Base-by-base conservation (phyloP, 129 eudicot species). In the Ambrosia trifida region DNA sequence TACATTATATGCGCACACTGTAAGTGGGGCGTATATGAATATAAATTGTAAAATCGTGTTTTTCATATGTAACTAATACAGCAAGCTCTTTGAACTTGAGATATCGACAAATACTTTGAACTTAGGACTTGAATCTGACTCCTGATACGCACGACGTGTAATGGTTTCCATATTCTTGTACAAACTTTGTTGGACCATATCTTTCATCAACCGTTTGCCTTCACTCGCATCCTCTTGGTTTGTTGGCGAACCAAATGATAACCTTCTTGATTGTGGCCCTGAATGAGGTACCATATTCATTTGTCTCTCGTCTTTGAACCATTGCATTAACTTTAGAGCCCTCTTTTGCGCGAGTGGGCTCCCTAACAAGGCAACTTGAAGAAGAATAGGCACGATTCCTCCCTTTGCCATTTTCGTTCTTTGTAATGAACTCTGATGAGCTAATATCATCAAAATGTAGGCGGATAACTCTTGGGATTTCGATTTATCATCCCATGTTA, bases 21-120 rank as follows among this genome's bases (percentile, higher is more conserved):
- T n/a, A n/a, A n/a, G n/a, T n/a, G n/a, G n/a, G n/a, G n/a, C n/a
- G n/a, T n/a, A n/a, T 36, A 54, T 63, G 28, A 24, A 24, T 24
- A 3, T 49, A 49, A 11, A 41, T 49, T 30, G 59, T 63, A 40
- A 51, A 62, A 17, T 65, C 7, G 46, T 69, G 12, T 14, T 60
- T 61, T 45, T 65, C 17, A 4, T 17, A 3, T 66, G 8, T 66
- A 16, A 24, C 35, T 49, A 49, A 63, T 89, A 89, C 52, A 95
- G 98, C 70, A 93, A 85, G 81, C 98, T 93, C 83, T 89, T 89
- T 73, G 96, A 93, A 80, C 98, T 89, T 14, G 96, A 89, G 75
- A 92, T 87, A 68, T 82, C 59, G 6, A 80, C 86, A 82, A 93
- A 85, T 16, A 81, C 77, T 83, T 85, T 93, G 7, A 86, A 76